Base-by-base conservation (phyloP, 352 stramenopile species). In the Aphanomyces stellatus region DNA sequence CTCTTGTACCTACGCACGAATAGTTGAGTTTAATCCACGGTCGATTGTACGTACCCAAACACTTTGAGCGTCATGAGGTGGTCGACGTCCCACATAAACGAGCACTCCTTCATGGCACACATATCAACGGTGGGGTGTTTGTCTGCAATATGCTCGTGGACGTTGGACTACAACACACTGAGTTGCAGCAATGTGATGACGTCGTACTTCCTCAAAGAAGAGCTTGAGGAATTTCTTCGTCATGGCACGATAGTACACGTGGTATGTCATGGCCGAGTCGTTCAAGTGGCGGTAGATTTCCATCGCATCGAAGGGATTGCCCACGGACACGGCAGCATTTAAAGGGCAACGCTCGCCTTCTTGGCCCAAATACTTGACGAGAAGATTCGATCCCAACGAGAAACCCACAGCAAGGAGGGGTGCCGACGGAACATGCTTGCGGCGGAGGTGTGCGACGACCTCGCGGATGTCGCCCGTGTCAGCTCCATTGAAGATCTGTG, bases 341-440 rank as follows among this genome's bases (percentile, higher is more conserved):
- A 88, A 57, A 48, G 61, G 53, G 31, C 65, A 59, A 2, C 75
- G 55, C 6, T 76, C 59, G 4, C 78, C 67, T 40, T 88, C 72
- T 61, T 90, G 80, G 1, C 80, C 82, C 0, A 90, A 53, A 65
- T 87, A 90, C 69, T 92, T 92, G 43, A 87, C 77, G 35, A 92
- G 67, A 8, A 90, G 75, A 53, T 90, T 88, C 6, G 80, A 80
- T 15, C 80, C 82, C 72, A 90, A 80, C 2, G 82, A 90, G 61
- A 88, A 90, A 7, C 82, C 82, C 15, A 86, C 60, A 19, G 76
- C 80, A 10, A 88, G 51, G 24, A 88, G 79, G 19, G 42, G 41
- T 17, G 59, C 42, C 5, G 35, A 24, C 6, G 35, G 37, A 15
- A 55, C 4, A 42, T 66, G 59, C 53, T 71, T 78, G 1, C 69